Conservation (phyloP, 1,284 basidiomycete genomes). For the Ceratobasidium sp. region DNA sequence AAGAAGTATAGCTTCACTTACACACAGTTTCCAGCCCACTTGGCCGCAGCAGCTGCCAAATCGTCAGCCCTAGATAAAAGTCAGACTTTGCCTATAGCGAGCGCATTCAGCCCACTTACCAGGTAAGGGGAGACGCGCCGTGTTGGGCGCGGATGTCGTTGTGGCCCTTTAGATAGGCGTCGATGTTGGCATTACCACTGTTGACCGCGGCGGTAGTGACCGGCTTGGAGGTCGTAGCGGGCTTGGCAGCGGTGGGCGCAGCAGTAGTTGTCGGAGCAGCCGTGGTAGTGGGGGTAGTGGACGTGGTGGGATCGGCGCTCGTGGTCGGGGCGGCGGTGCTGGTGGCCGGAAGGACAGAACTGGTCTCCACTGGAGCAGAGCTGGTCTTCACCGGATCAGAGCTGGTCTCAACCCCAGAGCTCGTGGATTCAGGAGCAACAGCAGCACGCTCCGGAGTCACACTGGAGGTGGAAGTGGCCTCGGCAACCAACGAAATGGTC, state of each 20-base stretch:
- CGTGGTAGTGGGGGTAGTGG: constrained; percentile 12
- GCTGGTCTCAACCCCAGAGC: constrained; percentile 14
- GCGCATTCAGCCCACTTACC: constrained; percentile 55
- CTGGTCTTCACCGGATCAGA: background rate
- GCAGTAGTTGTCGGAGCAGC: background rate
- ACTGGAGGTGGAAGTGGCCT: constrained; percentile 2
- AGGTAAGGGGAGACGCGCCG: constrained; percentile 59
- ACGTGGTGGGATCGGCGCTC: constrained; percentile 3
- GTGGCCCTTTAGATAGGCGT: constrained; percentile 53
- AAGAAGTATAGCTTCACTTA: constrained; percentile 5
- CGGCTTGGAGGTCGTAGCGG: constrained; percentile 12
- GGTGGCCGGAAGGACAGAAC: constrained; percentile 4
- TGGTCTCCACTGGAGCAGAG: constrained; percentile 7
- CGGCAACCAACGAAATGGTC: background rate
- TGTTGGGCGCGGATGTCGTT: constrained; percentile 61
- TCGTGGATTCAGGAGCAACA: constrained; percentile 9
- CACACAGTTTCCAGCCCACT: constrained; percentile 63
- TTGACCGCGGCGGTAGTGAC: background rate
- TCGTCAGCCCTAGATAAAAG: constrained; percentile 50
- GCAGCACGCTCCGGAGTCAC: background rate
- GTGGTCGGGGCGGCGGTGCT: constrained; percentile 6
- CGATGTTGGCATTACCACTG: constrained; percentile 37
- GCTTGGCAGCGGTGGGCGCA: constrained; percentile 6
- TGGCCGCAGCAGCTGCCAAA: constrained; percentile 60
- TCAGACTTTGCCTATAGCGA: background rate